These are phyloP conservation scores for Ballota nigra DNA, from an alignment of 257 asterid genomes.

Conservation along the genomic window DNA sequence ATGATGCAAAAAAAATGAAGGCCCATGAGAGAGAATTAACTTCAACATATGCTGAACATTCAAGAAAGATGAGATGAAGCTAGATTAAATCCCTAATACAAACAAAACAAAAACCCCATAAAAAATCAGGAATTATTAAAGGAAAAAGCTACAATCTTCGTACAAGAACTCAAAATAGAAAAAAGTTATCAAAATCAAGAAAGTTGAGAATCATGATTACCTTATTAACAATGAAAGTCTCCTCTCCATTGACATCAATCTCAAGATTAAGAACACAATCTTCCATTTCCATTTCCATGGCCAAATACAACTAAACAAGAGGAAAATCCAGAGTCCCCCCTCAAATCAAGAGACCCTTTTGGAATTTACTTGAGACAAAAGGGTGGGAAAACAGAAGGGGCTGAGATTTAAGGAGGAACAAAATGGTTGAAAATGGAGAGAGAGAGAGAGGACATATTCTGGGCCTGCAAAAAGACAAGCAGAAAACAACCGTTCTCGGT, in stretches of 20 bases:
- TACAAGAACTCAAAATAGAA: slow-evolving; percentile 22
- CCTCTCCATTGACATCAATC: slow-evolving; percentile 93
- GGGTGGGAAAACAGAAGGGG: not conserved
- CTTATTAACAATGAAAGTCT: slow-evolving; percentile 68
- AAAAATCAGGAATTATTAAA: slow-evolving; percentile 7
- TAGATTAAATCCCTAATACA: not conserved
- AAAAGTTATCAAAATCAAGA: not conserved
- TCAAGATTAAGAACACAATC: slow-evolving; percentile 58
- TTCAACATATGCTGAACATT: slow-evolving; percentile 12
- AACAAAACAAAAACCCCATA: slow-evolving; percentile 9
- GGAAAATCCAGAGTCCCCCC: slow-evolving; percentile 29
- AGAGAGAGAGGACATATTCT: slow-evolving; percentile 41
- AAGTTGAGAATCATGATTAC: slow-evolving; percentile 29
- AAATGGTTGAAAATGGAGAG: slow-evolving; percentile 24
- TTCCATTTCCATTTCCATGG: slow-evolving; percentile 85
- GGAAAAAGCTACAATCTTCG: slow-evolving; percentile 13
- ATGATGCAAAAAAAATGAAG: slow-evolving; percentile 6
- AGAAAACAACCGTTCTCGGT: slow-evolving; percentile 60
- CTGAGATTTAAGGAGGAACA: slow-evolving; percentile 17
- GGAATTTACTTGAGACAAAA: slow-evolving; percentile 22
- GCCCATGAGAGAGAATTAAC: not conserved
- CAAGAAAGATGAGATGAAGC: slow-evolving; percentile 10
- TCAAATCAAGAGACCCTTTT: slow-evolving; percentile 39
- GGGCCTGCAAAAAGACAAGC: slow-evolving; percentile 47
- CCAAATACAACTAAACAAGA: slow-evolving; percentile 25